These are phyloP conservation scores for Mucuna pruriens DNA, from an alignment of 306 rosid genomes.

Conservation along the genomic window DNA sequence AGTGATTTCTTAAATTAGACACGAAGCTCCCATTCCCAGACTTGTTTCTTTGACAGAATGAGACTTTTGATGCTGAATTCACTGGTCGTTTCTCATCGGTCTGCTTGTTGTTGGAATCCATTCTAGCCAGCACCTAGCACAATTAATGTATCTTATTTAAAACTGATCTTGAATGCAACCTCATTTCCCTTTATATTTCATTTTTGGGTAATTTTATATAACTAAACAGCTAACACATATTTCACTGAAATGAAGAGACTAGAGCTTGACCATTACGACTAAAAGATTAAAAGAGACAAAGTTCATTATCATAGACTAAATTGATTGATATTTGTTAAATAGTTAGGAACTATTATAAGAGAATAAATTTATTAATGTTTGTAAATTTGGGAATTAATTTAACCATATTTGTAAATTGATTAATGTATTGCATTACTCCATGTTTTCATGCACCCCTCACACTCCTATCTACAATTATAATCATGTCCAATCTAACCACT, in stretches of 20 bases:
- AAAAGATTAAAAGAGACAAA: background rate
- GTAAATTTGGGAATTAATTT: background rate
- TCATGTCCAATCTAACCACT: background rate
- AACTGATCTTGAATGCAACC: background rate
- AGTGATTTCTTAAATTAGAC: slow-evolving; percentile 54
- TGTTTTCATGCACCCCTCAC: background rate
- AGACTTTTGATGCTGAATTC: slow-evolving; percentile 28
- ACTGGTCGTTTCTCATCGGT: slow-evolving; percentile 30
- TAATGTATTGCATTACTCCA: background rate
- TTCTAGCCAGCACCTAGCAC: slow-evolving; percentile 36
- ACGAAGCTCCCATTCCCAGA: slow-evolving; percentile 64
- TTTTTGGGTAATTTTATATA: background rate
- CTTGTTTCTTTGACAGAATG: slow-evolving; percentile 64
- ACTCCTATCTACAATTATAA: background rate
- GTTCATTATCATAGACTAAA: background rate
- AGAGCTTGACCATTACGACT: background rate
- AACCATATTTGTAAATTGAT: background rate
- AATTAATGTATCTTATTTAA: background rate
- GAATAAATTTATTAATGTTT: background rate
- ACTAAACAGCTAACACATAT: background rate
- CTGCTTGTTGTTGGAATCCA: slow-evolving; percentile 44
- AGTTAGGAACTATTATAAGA: background rate
- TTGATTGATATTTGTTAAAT: background rate
- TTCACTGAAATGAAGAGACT: background rate
- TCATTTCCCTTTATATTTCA: background rate